These are phyloP conservation scores for Aaosphaeria arxii DNA, from an alignment of 2,329 filamentous ascomycete species.

Conservation along the genomic window DNA sequence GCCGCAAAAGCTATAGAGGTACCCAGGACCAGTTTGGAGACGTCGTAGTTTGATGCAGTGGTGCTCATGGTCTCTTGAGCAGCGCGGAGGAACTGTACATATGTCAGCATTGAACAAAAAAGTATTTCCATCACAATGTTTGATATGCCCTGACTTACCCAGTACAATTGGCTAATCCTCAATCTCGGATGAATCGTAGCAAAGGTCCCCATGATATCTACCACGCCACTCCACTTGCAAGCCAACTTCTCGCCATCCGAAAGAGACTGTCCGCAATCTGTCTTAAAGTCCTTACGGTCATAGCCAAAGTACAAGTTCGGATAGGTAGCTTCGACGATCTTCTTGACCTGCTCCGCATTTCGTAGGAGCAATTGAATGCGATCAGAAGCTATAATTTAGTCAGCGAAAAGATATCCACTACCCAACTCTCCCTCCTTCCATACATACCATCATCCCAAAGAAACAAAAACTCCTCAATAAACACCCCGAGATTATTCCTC, in stretches of 20 bases:
- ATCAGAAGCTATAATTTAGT: slow-evolving; percentile 42
- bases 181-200: slow-evolving; percentile 6
- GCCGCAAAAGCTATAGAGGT: slow-evolving; percentile 45
- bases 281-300: slow-evolving; percentile 3
- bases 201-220: slow-evolving; percentile 7
- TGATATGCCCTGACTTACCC: slow-evolving; percentile 28
- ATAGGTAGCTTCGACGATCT: slow-evolving; percentile 73
- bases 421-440: not conserved
- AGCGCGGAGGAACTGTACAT: slow-evolving; percentile 59
- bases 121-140: not conserved
- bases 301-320: slow-evolving; percentile 51
- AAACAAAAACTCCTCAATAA: slow-evolving; percentile 74
- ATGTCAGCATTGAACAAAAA: not conserved
- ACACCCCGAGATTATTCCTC: slow-evolving; percentile 83
- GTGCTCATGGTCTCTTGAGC: slow-evolving; percentile 81
- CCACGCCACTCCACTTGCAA: slow-evolving; percentile 62
- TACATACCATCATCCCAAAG: slow-evolving; percentile 68
- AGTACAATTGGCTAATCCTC: slow-evolving; percentile 37
- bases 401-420: slow-evolving; percentile 7
- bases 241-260: slow-evolving; percentile 48
- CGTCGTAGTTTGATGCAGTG: slow-evolving; percentile 89
- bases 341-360: slow-evolving; percentile 78
- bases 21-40: slow-evolving; percentile 57
- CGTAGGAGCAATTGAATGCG: slow-evolving; percentile 66
- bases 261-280: slow-evolving; percentile 9